A percentile compares a stretch with the other conserved stretches of the same genome.
phyloP scores from a whole-genome alignment of 2,329 filamentous ascomycete species.

The Samsoniella hepiali region DNA sequence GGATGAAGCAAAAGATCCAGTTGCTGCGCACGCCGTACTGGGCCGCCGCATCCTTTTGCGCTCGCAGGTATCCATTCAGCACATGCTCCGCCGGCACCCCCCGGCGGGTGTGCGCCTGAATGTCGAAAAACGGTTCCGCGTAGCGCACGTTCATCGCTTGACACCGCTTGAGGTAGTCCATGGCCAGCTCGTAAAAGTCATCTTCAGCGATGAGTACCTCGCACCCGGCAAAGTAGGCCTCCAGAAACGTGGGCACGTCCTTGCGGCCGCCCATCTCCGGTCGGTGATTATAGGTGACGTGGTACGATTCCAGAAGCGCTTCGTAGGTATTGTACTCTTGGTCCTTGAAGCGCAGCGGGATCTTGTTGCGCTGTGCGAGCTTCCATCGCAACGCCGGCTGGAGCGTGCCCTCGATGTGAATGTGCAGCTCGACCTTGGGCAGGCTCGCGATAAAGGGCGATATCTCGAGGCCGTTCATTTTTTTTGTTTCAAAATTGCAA shows the following conservation, averaged over 20 bases:
- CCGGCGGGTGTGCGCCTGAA: conserved; percentile 64
- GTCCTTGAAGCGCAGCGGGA: conserved; percentile 53
- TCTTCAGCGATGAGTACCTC: conserved; percentile 61
- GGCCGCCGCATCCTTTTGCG: conserved; percentile 53
- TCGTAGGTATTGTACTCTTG: conserved; percentile 53
- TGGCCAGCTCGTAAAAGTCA: conserved; percentile 71
- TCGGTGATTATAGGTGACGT: conserved; percentile 48
- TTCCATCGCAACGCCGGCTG: conserved; percentile 65
- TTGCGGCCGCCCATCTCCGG: conserved; percentile 36
- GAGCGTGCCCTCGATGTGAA: conserved; percentile 73
- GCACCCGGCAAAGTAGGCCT: conserved; percentile 75
- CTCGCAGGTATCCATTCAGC: conserved; percentile 58
- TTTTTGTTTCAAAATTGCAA: background rate
- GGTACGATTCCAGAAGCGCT: conserved; percentile 60
- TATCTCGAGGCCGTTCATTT: conserved; percentile 31
- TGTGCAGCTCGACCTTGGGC: conserved; percentile 77
- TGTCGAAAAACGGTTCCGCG: conserved; percentile 75
- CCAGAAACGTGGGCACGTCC: conserved; percentile 52
- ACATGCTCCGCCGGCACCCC: conserved; percentile 60
- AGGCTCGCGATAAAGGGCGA: conserved; percentile 57
- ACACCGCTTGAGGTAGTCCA: conserved; percentile 64
- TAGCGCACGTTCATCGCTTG: conserved; percentile 63
- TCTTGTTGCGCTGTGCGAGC: conserved; percentile 62
- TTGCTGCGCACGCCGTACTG: conserved; percentile 62
- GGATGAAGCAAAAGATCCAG: conserved; percentile 68